phyloP scores from a whole-genome alignment of 2,329 filamentous ascomycete species.

The Penicillium paneum region DNA sequence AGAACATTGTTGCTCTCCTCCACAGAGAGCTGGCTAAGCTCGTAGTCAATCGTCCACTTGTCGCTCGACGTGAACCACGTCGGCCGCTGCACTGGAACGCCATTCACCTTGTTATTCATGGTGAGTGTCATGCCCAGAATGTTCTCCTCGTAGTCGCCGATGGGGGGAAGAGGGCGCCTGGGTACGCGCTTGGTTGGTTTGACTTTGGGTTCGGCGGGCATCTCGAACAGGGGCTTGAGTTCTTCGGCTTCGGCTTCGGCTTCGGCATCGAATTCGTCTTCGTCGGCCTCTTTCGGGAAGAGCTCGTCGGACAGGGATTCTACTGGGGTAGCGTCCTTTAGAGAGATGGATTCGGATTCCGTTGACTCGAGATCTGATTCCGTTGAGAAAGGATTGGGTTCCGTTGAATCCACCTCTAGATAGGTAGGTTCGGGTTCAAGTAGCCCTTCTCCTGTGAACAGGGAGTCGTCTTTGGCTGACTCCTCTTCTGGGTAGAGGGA shows the following conservation, averaged over 20 bases:
- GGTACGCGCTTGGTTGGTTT: neutral
- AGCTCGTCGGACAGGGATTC: neutral
- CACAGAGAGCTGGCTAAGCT: slow-evolving; percentile 60
- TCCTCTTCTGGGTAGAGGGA: neutral
- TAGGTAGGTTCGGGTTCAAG: neutral
- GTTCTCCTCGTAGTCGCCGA: slow-evolving; percentile 6
- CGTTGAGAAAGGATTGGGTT: neutral
- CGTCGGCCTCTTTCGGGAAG: neutral
- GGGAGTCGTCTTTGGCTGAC: neutral
- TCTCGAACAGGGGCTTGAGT: neutral
- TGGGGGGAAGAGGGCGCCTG: neutral
- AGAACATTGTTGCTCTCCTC: slow-evolving; percentile 54
- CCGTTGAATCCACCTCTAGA: neutral
- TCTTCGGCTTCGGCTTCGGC: neutral
- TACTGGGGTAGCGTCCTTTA: neutral
- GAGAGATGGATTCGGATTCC: neutral
- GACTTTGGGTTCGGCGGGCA: neutral
- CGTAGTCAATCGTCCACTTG: slow-evolving; percentile 75
- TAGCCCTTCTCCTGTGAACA: neutral
- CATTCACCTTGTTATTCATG: slow-evolving; percentile 70
- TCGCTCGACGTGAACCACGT: slow-evolving; percentile 40
- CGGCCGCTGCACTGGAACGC: slow-evolving; percentile 61
- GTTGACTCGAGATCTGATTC: neutral
- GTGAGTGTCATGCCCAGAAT: slow-evolving; percentile 70
- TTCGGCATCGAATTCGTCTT: neutral